Evolutionary conservation across 2,329 filamentous ascomycete species (phyloP).

Genomic region (Beauveria australis): DNA sequence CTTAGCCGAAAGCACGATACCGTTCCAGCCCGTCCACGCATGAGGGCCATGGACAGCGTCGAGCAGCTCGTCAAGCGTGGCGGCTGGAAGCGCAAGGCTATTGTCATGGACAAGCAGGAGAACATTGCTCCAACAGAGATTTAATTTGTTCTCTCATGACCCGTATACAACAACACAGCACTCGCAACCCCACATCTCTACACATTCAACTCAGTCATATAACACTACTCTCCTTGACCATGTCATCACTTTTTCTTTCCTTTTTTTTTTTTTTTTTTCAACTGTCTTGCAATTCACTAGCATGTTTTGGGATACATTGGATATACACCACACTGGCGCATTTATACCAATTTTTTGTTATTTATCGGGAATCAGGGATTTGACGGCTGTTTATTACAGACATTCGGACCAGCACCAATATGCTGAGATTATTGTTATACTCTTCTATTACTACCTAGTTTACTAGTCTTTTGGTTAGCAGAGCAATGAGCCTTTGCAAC

Average conservation of each 20-base stretch:
- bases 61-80: slow-evolving; percentile 35
- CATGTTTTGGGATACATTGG: not conserved
- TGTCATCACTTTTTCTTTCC: not conserved
- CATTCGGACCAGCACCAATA: not conserved
- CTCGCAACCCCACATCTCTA: not conserved
- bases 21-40: slow-evolving; percentile 26
- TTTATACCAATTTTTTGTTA: slow-evolving; percentile 7
- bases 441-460: not conserved
- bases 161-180: not conserved
- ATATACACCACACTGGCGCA: slow-evolving; percentile 1
- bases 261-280: not conserved
- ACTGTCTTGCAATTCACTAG: not conserved
- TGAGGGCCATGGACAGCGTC: slow-evolving; percentile 30
- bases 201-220: not conserved
- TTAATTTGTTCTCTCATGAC: not conserved
- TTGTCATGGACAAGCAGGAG: slow-evolving; percentile 31
- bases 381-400: not conserved
- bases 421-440: not conserved
- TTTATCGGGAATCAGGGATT: not conserved
- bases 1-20: slow-evolving; percentile 25
- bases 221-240: not conserved
- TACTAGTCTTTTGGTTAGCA: not conserved
- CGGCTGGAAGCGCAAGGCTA: slow-evolving; percentile 35
- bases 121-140: not conserved
- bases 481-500: not conserved